These are phyloP conservation scores for Leccinum uliginosum DNA, from an alignment of 768 basidiomycete genomes.

Conservation along the genomic window DNA sequence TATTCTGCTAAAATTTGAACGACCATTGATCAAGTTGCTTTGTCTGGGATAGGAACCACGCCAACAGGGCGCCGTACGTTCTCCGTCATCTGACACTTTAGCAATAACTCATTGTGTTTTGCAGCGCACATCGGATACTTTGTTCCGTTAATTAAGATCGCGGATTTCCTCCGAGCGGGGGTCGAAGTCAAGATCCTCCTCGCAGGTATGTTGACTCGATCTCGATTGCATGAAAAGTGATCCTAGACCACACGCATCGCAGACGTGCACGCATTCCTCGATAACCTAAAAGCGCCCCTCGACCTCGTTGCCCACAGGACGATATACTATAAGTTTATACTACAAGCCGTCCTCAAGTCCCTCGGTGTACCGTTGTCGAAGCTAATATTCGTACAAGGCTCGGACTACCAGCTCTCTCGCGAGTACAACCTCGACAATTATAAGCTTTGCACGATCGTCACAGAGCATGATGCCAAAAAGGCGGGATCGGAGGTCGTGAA, in stretches of 20 bases:
- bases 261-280: constrained; percentile 97
- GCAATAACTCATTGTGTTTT: neutral
- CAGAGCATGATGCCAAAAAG: constrained; percentile 96
- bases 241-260: neutral
- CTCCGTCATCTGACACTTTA: neutral
- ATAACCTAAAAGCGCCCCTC: constrained; percentile 93
- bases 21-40: neutral
- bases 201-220: constrained; percentile 48
- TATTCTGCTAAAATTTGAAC: neutral
- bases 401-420: constrained; percentile 84
- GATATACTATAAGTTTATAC: constrained; percentile 82
- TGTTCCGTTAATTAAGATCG: constrained; percentile 90
- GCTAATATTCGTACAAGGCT: constrained; percentile 82
- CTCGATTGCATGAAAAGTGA: neutral
- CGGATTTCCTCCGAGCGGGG: constrained; percentile 92
- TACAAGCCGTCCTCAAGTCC: constrained; percentile 79
- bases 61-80: constrained; percentile 89
- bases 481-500: constrained; percentile 99
- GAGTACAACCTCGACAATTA: constrained; percentile 97
- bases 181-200: constrained; percentile 83
- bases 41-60: constrained; percentile 64
- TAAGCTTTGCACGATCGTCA: constrained; percentile 83
- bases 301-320: constrained; percentile 86
- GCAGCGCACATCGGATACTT: constrained; percentile 97
- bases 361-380: constrained; percentile 88